Conservation (phyloP, 1,284 basidiomycete genomes). For the Xerocomus cyaneibrunnescens region DNA sequence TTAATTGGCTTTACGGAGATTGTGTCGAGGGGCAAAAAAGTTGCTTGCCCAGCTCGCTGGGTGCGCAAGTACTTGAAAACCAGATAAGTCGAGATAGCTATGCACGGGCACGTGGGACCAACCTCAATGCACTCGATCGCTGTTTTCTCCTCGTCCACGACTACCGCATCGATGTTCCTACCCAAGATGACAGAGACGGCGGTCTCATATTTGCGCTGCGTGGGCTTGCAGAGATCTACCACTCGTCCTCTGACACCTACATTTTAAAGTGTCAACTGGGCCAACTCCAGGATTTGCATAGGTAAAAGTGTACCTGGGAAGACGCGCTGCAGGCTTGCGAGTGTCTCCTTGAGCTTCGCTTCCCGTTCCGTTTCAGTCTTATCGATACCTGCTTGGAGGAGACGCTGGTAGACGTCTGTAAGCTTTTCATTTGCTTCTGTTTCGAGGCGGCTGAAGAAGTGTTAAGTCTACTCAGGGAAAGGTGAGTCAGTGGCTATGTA, state of each 20-base stretch:
- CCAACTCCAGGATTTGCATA: not conserved
- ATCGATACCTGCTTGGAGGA: constrained; percentile 87
- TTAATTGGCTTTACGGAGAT: constrained; percentile 93
- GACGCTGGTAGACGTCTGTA: constrained; percentile 77
- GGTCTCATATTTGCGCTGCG: constrained; percentile 88
- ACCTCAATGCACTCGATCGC: constrained; percentile 98
- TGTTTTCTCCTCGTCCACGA: constrained; percentile 95
- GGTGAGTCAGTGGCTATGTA: constrained; percentile 35
- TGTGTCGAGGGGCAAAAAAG: constrained; percentile 96
- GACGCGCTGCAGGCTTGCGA: constrained; percentile 80
- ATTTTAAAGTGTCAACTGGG: not conserved
- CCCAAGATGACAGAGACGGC: constrained; percentile 96
- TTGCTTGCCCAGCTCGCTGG: constrained; percentile 92
- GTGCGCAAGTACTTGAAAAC: constrained; percentile 83
- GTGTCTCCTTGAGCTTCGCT: constrained; percentile 79
- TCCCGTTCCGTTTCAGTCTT: constrained; percentile 86
- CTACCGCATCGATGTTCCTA: constrained; percentile 92
- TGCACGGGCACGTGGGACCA: constrained; percentile 13
- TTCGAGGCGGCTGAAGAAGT: constrained; percentile 71
- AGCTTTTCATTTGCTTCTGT: constrained; percentile 91
- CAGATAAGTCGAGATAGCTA: constrained; percentile 1
- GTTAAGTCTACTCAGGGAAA: not conserved
- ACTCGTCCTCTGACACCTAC: constrained; percentile 87
- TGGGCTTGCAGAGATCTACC: constrained; percentile 91
- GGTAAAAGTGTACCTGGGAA: constrained; percentile 64